Percentiles rank a stretch among this genome's conserved stretches.
phyloP scores from a whole-genome alignment of 1,284 basidiomycete genomes.

The Leccinum fuscescens region DNA sequence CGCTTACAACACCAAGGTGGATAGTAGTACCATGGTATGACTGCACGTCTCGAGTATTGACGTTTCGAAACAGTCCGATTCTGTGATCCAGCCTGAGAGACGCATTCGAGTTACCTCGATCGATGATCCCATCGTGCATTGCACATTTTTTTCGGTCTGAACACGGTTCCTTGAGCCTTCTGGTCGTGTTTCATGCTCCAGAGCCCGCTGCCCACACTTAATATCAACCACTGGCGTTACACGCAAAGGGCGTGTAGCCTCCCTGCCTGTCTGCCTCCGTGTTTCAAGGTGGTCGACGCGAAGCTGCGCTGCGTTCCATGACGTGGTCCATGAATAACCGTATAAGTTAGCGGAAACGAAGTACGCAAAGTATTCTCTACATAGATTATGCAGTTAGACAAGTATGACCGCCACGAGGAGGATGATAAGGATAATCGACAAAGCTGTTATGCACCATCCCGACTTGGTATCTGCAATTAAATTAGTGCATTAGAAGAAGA shows the following conservation, averaged over 20 bases:
- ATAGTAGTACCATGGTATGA: not conserved
- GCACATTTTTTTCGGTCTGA: not conserved
- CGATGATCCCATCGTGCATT: conserved; percentile 2
- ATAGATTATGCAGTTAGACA: conserved; percentile 31
- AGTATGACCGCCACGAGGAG: conserved; percentile 53
- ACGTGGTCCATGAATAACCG: conserved; percentile 5
- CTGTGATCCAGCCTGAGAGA: not conserved
- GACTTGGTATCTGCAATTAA: conserved; percentile 58
- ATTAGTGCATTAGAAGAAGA: not conserved
- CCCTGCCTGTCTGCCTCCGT: not conserved
- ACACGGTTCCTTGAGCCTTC: not conserved
- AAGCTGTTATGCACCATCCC: conserved; percentile 63
- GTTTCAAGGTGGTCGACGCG: not conserved
- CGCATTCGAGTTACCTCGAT: not conserved
- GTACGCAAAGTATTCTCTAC: conserved; percentile 11
- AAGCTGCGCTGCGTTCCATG: not conserved
- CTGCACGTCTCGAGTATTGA: no score
- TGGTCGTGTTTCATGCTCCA: conserved; percentile 1
- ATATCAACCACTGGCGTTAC: not conserved
- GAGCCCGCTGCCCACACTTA: not conserved
- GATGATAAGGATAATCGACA: conserved; percentile 49
- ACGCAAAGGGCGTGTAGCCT: not conserved
- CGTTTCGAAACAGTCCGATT: not conserved
- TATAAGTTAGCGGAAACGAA: conserved; percentile 21
- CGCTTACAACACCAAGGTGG: not conserved